Conservation (phyloP, 2,329 filamentous ascomycete species). For the Fusarium anthophilum region DNA sequence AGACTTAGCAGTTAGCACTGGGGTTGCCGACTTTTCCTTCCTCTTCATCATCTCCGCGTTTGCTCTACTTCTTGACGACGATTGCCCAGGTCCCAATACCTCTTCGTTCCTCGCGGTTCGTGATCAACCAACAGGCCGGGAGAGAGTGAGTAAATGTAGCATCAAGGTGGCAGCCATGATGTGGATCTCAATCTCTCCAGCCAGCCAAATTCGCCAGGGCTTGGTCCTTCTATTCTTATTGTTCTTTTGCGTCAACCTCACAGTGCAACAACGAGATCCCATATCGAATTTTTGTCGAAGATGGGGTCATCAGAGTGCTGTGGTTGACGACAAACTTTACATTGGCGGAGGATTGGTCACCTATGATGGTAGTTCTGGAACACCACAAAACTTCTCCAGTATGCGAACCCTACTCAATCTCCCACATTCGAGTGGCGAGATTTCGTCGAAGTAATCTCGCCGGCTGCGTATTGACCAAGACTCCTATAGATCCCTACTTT, state of each 20-base stretch:
- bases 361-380: conserved; percentile 60
- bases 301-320: conserved; percentile 68
- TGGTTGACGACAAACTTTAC: conserved; percentile 68
- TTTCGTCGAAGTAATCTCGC: not conserved
- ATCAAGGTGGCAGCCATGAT: conserved; percentile 37
- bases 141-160: conserved; percentile 35
- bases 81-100: conserved; percentile 1
- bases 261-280: conserved; percentile 57
- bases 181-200: conserved; percentile 35
- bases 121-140: conserved; percentile 17
- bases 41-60: conserved; percentile 10
- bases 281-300: conserved; percentile 63
- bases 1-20: not conserved
- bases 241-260: conserved; percentile 27
- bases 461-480: conserved; percentile 6
- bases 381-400: conserved; percentile 66
- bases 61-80: not conserved
- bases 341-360: conserved; percentile 70
- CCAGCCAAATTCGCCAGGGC: conserved; percentile 21
- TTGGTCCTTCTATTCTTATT: conserved; percentile 35
- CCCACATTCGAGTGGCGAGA: not conserved
- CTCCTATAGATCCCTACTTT: conserved; percentile 45
- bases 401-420: conserved; percentile 40
- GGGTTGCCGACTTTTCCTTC: conserved; percentile 3
- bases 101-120: conserved; percentile 4